These are phyloP conservation scores for Kwoniella sp. DNA, from an alignment of 768 basidiomycete genomes.

Conservation along the genomic window DNA sequence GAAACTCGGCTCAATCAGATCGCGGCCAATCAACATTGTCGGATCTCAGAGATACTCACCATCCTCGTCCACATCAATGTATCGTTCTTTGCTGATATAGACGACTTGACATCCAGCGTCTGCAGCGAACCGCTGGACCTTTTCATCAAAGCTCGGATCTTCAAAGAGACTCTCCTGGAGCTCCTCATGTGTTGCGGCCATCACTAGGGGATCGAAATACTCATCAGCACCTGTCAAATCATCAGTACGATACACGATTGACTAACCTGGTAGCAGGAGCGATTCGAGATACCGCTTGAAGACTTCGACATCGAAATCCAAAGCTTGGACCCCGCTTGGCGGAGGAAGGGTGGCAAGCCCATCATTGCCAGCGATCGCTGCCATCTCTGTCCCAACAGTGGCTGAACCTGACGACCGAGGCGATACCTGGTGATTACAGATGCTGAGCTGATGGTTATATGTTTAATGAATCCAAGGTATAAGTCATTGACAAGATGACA, in stretches of 20 bases:
- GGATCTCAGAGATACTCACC: slow-evolving; percentile 11
- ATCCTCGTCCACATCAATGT: slow-evolving; percentile 27
- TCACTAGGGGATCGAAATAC: slow-evolving; percentile 23
- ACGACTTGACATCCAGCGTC: slow-evolving; percentile 46
- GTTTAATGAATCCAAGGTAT: too few species aligned
- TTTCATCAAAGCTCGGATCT: slow-evolving; percentile 44
- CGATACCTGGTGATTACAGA: too few species aligned
- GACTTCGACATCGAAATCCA: slow-evolving; percentile 37
- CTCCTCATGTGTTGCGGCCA: slow-evolving; percentile 40
- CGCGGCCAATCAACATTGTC: not conserved
- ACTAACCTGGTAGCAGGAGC: slow-evolving; percentile 41
- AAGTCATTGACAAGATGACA: too few species aligned
- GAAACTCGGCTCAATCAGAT: not conserved
- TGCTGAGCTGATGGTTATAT: too few species aligned
- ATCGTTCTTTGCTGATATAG: slow-evolving; percentile 43
- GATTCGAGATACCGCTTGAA: slow-evolving; percentile 40
- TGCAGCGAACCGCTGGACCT: slow-evolving; percentile 38
- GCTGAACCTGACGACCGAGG: too few species aligned
- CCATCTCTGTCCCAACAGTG: too few species aligned
- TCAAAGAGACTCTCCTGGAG: slow-evolving; percentile 40
- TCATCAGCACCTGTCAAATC: not conserved
- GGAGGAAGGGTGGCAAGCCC: too few species aligned
- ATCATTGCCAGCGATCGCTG: too few species aligned
- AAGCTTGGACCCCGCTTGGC: not conserved
- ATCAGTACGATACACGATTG: not conserved